These are phyloP conservation scores for Erodium texanum DNA, from an alignment of 441 rosid genomes.

Conservation along the genomic window DNA sequence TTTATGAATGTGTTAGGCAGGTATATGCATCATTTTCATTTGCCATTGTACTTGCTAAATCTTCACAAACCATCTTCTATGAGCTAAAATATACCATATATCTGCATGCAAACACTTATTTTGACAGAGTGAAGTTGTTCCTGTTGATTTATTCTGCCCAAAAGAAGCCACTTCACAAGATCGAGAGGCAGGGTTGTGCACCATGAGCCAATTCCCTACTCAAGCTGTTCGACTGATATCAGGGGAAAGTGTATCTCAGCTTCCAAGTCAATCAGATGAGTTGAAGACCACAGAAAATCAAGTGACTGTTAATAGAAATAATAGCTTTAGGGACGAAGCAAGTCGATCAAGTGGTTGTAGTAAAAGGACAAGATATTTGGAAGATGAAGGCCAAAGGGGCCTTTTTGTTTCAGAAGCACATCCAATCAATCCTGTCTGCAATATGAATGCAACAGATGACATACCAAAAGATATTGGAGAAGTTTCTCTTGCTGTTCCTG, in stretches of 20 bases:
- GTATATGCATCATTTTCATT: constrained; percentile 32
- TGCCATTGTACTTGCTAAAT: constrained; percentile 6
- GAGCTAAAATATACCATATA: constrained; percentile 5
- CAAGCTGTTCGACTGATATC: constrained; percentile 44
- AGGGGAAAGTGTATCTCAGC: constrained; percentile 44
- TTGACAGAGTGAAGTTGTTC: constrained; percentile 64
- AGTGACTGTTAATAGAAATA: constrained; percentile 23
- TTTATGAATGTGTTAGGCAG: constrained; percentile 84
- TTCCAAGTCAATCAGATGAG: constrained; percentile 41
- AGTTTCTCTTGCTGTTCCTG: constrained; percentile 54
- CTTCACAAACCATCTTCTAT: constrained; percentile 9
- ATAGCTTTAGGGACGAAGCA: constrained; percentile 16
- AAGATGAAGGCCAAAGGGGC: constrained; percentile 21
- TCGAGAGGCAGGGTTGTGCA: constrained; percentile 52
- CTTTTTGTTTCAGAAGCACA: constrained; percentile 32
- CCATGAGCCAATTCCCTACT: constrained; percentile 65
- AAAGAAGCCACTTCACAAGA: constrained; percentile 70
- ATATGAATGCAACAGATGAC: constrained; percentile 25
- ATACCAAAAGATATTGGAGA: constrained; percentile 33
- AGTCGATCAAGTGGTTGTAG: constrained; percentile 7
- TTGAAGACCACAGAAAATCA: constrained; percentile 23
- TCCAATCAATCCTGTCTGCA: constrained; percentile 26
- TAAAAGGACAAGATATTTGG: constrained; percentile 9
- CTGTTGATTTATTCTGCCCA: constrained; percentile 54
- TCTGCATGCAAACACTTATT: constrained; percentile 5